Conservation (phyloP, 164 flowering plant species). For the Liriodendron chinense region DNA sequence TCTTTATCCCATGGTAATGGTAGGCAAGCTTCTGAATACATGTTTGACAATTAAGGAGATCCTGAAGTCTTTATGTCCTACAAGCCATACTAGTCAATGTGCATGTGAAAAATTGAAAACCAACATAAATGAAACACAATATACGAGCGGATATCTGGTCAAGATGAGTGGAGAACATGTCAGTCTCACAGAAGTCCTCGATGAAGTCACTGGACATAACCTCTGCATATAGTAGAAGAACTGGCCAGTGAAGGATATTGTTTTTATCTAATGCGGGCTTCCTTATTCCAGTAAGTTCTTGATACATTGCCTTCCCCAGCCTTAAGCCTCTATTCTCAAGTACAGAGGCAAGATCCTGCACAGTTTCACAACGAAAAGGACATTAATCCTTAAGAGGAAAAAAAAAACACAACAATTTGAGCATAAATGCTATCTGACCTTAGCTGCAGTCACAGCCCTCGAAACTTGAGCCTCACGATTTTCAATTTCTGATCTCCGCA, state of each 20-base stretch:
- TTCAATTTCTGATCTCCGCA: constrained; percentile 44
- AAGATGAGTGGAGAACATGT: constrained; percentile 77
- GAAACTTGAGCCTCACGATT: constrained; percentile 56
- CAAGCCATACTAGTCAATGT: background rate
- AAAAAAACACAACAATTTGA: background rate
- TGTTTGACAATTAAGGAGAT: constrained; percentile 75
- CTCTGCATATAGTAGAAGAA: constrained; percentile 86
- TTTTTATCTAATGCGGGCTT: constrained; percentile 66
- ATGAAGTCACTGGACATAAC: constrained; percentile 95
- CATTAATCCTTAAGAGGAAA: constrained; percentile 6
- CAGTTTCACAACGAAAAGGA: constrained; percentile 8
- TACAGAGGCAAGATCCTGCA: constrained; percentile 71
- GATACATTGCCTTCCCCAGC: constrained; percentile 73
- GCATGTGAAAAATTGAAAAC: background rate
- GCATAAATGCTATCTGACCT: constrained; percentile 41
- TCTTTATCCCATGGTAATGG: constrained; percentile 86
- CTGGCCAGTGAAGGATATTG: constrained; percentile 92
- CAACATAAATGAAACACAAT: background rate
- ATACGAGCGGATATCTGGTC: constrained; percentile 74
- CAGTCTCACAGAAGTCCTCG: constrained; percentile 94
- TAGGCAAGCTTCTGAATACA: constrained; percentile 77
- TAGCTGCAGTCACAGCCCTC: constrained; percentile 54
- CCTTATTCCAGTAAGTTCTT: constrained; percentile 71
- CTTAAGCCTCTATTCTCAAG: constrained; percentile 61
- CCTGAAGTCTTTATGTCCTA: background rate